These are phyloP conservation scores for Aspergillus sp. DNA, from an alignment of 2,329 filamentous ascomycete genomes.

Conservation along the genomic window DNA sequence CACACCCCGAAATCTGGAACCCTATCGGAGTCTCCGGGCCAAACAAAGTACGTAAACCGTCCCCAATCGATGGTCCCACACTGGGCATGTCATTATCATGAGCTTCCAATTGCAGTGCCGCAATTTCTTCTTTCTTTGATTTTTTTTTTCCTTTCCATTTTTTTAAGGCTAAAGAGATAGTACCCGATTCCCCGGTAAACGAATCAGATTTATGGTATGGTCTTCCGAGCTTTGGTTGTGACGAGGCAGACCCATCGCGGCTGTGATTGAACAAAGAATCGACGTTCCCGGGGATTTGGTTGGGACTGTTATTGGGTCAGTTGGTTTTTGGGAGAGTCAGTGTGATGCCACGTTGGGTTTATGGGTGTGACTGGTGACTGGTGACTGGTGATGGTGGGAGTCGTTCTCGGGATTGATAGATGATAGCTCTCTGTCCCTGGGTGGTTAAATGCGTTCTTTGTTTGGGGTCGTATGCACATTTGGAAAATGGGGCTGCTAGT, in stretches of 20 bases:
- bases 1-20: neutral
- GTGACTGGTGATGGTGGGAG: neutral
- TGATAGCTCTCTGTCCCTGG: neutral
- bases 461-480: no score
- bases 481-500: no score
- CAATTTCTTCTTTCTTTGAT: neutral
- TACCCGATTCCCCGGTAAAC: neutral
- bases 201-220: neutral
- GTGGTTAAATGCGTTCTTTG: no score
- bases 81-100: neutral
- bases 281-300: constrained; percentile 8
- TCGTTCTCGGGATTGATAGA: neutral
- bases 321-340: neutral
- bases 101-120: neutral
- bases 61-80: constrained; percentile 3
- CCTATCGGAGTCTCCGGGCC: constrained; percentile 7
- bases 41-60: neutral
- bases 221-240: no score
- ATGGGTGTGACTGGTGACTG: neutral
- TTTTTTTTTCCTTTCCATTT: no score
- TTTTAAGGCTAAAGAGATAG: no score
- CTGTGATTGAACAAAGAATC: neutral
- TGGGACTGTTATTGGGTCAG: constrained; percentile 9
- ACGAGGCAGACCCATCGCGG: neutral
- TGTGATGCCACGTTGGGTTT: neutral